Evolutionary conservation across 1,139 yeast genomes (phyloP).

Genomic region (Suhomyces anneliseae): DNA sequence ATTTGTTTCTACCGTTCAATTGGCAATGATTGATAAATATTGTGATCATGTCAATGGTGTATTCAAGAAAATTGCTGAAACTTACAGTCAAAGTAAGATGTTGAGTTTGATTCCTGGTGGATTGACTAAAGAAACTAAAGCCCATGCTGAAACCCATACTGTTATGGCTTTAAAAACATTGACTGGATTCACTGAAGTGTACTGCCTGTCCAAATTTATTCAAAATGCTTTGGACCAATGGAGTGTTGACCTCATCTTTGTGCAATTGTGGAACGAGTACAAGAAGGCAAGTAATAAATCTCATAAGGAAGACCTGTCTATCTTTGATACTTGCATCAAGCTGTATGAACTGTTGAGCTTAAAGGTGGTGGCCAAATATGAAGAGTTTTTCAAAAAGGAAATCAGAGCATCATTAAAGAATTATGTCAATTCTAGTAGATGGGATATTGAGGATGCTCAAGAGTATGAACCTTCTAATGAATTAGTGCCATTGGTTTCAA

Average conservation of each 20-base stretch:
- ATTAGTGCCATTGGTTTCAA: conserved; percentile 35
- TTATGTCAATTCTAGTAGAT: conserved; percentile 47
- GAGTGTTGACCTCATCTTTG: conserved; percentile 64
- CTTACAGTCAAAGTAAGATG: conserved; percentile 38
- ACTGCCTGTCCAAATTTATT: conserved; percentile 60
- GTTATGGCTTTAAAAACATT: conserved; percentile 48
- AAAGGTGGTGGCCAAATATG: conserved; percentile 40
- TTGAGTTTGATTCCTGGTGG: conserved; percentile 41
- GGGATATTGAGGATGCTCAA: conserved; percentile 31
- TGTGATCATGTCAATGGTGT: conserved; percentile 49
- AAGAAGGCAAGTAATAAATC: conserved; percentile 25
- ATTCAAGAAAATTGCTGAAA: conserved; percentile 47
- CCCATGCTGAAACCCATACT: conserved; percentile 35
- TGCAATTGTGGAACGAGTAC: conserved; percentile 58
- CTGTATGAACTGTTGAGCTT: conserved; percentile 46
- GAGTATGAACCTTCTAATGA: conserved; percentile 30
- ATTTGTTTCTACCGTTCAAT: conserved; percentile 69
- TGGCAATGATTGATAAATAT: conserved; percentile 62
- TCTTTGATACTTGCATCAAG: conserved; percentile 54
- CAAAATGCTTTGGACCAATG: conserved; percentile 55
- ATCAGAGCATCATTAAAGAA: conserved; percentile 50
- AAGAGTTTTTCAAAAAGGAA: conserved; percentile 50
- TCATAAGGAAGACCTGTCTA: conserved; percentile 30
- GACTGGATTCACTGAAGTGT: conserved; percentile 55
- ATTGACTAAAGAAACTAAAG: conserved; percentile 29